Percentiles rank a stretch among this genome's conserved stretches.
These are phyloP conservation scores for Pilatotrama ljubarskyi DNA, from an alignment of 768 basidiomycete species.

Conservation along the genomic window DNA sequence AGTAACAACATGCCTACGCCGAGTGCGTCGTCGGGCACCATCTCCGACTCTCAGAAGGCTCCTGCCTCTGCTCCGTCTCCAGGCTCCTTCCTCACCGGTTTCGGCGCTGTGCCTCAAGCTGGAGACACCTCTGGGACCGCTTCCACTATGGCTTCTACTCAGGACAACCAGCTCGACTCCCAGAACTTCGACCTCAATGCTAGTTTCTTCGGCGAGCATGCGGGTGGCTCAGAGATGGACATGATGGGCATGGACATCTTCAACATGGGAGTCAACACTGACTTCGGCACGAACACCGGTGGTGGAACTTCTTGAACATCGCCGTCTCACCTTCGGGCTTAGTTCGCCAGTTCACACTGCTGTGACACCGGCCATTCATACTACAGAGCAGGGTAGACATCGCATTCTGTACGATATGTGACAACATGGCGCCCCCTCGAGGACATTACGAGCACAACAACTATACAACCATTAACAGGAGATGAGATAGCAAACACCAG, in stretches of 20 bases:
- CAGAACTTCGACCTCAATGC: conserved; percentile 43
- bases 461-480: conserved; percentile 17
- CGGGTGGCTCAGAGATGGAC: conserved; percentile 42
- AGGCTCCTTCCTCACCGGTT: conserved; percentile 36
- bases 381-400: conserved; percentile 12
- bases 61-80: conserved; percentile 18
- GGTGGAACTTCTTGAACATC: neutral
- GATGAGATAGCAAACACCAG: neutral
- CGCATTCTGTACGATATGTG: conserved; percentile 12
- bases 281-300: neutral
- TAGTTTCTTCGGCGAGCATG: conserved; percentile 46
- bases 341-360: neutral
- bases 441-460: conserved; percentile 20
- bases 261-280: conserved; percentile 35
- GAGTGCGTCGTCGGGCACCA: neutral
- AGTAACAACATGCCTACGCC: neutral
- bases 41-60: neutral
- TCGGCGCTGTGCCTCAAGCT: conserved; percentile 36
- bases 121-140: neutral
- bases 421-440: conserved; percentile 6
- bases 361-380: neutral
- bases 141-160: conserved; percentile 17
- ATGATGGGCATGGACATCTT: conserved; percentile 59
- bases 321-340: neutral
- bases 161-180: conserved; percentile 47